Base-by-base conservation (phyloP, 1,139 yeast species). In the Meyerozyma guilliermondii region DNA sequence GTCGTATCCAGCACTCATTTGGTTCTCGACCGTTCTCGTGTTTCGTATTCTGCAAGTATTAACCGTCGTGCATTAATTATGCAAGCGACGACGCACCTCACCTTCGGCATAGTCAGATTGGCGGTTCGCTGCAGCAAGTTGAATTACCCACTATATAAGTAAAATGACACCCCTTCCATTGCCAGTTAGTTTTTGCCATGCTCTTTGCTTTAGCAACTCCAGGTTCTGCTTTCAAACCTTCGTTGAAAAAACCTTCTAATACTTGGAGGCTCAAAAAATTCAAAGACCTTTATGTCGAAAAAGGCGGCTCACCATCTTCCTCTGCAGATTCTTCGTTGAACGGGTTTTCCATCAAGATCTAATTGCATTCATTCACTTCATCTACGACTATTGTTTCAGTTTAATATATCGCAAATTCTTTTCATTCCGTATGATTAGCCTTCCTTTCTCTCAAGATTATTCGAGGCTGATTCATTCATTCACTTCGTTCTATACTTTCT, bases 161-260 rank as follows among this genome's bases (percentile, higher is more conserved):
- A 13, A 28, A 29, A 8, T 8, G 16, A 10, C 10, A n/a, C 18
- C 14, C 18, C 33, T 13, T 3, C 33, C 7, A 13, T 29, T 13
- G 10, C 18, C 14, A 13, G 11, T 28, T 28, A 9, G 6, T 28
- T 6, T 28, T 20, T 7, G 18, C 18, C 16, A 67, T 67, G 73
- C 60, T 68, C 46, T 60, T 48, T 48, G 72, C 72, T 29, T 60
- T 68, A 48, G 59, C 68, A 40, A 65, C 69, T 7, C 66, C 68
- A 14, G 70, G 69, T n/a, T 66, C 74, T 10, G 66, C 71, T 8
- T 69, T 69, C 56, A 63, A 62, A 50, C 73, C 74, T 11, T 63
- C 72, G 11, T 48, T 66, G 38, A 63, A 56, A 46, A 66, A 55
- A 46, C 65, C 66, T 16, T 52, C 59, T 39, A 59, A 54, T 47